Conservation (phyloP, 768 basidiomycete species). For the Lentinula sp. region DNA sequence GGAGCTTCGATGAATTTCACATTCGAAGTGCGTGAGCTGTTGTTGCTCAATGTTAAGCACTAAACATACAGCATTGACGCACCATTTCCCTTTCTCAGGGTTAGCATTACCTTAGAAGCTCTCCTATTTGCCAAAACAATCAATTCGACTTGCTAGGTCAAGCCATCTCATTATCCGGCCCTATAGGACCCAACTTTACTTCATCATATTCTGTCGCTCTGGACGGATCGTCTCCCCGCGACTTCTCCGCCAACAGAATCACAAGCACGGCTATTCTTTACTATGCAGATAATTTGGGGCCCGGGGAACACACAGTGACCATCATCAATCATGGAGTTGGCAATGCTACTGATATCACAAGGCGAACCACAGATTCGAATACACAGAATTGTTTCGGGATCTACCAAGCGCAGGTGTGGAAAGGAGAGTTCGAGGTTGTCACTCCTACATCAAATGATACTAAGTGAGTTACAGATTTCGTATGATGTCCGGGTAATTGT, state of each 20-base stretch:
- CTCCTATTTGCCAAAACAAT: background rate
- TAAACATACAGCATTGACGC: background rate
- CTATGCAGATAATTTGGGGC: slow-evolving; percentile 18
- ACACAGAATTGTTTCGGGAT: slow-evolving; percentile 16
- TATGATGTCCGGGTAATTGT: too few species aligned
- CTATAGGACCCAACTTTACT: slow-evolving; percentile 21
- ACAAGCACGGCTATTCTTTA: slow-evolving; percentile 12
- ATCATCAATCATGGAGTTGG: slow-evolving; percentile 23
- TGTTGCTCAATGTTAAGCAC: background rate
- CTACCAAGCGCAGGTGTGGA: slow-evolving; percentile 24
- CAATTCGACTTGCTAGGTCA: background rate
- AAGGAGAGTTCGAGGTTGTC: background rate
- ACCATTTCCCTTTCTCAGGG: background rate
- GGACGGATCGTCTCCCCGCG: slow-evolving; percentile 13
- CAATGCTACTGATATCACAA: background rate
- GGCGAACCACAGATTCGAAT: background rate
- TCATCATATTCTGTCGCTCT: slow-evolving; percentile 16
- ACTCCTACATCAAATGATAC: background rate
- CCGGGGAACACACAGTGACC: slow-evolving; percentile 21
- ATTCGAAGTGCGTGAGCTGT: background rate
- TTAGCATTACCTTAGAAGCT: background rate
- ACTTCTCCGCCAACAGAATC: slow-evolving; percentile 13
- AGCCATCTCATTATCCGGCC: slow-evolving; percentile 21
- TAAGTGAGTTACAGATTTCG: background rate
- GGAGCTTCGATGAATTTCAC: slow-evolving; percentile 2